Percentiles rank a stretch among this genome's conserved stretches.
These are phyloP conservation scores for Amaranthus palmeri DNA, from an alignment of 148 eudicot genomes.

Conservation along the genomic window DNA sequence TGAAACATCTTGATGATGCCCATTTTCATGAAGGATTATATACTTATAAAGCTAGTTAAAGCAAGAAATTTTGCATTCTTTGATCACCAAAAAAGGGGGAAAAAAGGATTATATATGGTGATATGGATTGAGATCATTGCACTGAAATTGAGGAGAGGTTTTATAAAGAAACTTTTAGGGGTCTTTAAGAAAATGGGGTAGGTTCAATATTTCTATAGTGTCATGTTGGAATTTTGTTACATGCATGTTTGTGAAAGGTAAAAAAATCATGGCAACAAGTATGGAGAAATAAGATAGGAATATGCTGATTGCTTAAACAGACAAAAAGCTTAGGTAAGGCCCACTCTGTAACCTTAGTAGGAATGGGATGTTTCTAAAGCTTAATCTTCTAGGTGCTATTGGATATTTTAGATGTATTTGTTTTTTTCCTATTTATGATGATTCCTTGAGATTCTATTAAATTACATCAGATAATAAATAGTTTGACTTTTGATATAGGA, in stretches of 20 bases:
- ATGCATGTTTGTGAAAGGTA: constrained; percentile 26
- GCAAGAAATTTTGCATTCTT: constrained; percentile 14
- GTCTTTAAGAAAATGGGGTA: constrained; percentile 22
- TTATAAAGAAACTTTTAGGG: constrained; percentile 12
- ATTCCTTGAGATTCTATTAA: constrained; percentile 5
- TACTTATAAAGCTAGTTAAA: constrained; percentile 11
- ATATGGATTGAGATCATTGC: constrained; percentile 15
- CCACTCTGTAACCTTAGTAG: constrained; percentile 14
- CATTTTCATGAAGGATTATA: constrained; percentile 25
- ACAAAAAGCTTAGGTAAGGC: constrained; percentile 16
- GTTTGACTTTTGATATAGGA: constrained; percentile 14
- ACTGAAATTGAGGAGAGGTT: constrained; percentile 28
- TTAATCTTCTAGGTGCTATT: background rate
- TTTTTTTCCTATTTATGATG: background rate
- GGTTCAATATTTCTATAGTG: constrained; percentile 24
- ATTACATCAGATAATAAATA: background rate
- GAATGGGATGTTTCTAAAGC: constrained; percentile 19
- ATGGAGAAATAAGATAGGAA: constrained; percentile 21
- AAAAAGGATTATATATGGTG: background rate
- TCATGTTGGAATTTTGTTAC: constrained; percentile 27
- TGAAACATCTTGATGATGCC: constrained; percentile 24
- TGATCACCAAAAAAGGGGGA: background rate
- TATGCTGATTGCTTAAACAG: constrained; percentile 13
- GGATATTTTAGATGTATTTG: constrained; percentile 4
- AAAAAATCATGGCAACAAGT: constrained; percentile 21